Evolutionary conservation across 257 asterid genomes (phyloP).

Genomic region (Lithospermum erythrorhizon): DNA sequence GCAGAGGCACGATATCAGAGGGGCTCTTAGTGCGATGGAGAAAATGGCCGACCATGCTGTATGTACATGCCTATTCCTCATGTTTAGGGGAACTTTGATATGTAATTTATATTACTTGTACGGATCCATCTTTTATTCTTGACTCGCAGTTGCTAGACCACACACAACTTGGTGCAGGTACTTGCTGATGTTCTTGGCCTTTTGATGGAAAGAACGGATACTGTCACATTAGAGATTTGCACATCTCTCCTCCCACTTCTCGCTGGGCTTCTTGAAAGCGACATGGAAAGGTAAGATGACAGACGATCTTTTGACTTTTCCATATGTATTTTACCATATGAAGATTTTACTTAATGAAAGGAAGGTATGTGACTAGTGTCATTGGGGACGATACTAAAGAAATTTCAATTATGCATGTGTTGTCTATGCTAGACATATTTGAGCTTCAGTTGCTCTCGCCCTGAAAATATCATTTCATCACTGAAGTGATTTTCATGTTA

Average conservation of each 20-base stretch:
- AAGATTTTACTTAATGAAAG: background rate
- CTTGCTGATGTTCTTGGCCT: constrained; percentile 79
- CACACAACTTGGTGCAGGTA: constrained; percentile 43
- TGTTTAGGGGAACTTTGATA: constrained; percentile 1
- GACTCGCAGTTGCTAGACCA: constrained; percentile 5
- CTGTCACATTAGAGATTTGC: constrained; percentile 72
- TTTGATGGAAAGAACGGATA: constrained; percentile 60
- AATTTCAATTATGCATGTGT: too few relatives aligned
- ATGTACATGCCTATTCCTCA: constrained; percentile 22
- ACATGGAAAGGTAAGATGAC: constrained; percentile 57
- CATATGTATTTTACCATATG: constrained; percentile 8
- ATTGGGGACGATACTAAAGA: too few relatives aligned
- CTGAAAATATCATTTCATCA: too few relatives aligned
- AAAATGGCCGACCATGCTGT: constrained; percentile 84
- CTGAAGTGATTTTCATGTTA: too few relatives aligned
- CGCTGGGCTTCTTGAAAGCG: constrained; percentile 63
- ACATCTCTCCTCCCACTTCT: constrained; percentile 80
- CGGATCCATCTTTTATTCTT: constrained; percentile 1
- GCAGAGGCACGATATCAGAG: constrained; percentile 82
- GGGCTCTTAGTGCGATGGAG: constrained; percentile 59
- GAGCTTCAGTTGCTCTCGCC: too few relatives aligned
- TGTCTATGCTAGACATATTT: too few relatives aligned
- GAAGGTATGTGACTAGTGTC: too few relatives aligned
- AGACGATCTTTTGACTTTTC: background rate
- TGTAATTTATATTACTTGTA: background rate